phyloP scores from a whole-genome alignment of 2,329 filamentous ascomycete species.

The Akanthomyces uredinophilus region DNA sequence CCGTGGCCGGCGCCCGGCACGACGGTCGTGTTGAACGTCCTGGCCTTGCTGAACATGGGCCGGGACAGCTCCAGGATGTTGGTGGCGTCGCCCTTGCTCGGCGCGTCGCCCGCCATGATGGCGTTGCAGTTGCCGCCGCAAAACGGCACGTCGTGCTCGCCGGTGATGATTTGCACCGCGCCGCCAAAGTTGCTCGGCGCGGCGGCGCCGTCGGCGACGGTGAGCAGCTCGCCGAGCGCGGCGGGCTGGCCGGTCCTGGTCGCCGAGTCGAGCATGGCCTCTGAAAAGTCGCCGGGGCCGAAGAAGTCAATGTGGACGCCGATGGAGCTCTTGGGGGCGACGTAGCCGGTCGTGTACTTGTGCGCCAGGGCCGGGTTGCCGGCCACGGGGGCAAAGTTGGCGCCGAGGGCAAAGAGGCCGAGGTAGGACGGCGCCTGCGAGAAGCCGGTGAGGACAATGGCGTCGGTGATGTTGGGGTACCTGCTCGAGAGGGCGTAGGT shows the following conservation, averaged over 20 bases:
- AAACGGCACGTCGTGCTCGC: slow-evolving; percentile 45
- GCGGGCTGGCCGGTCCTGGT: slow-evolving; percentile 49
- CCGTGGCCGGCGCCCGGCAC: slow-evolving; percentile 48
- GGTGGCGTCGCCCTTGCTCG: slow-evolving; percentile 31
- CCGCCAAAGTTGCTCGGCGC: slow-evolving; percentile 40
- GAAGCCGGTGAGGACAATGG: slow-evolving; percentile 57
- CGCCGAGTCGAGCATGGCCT: slow-evolving; percentile 42
- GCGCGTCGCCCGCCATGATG: slow-evolving; percentile 34
- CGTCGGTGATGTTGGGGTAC: slow-evolving; percentile 50
- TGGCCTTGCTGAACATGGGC: slow-evolving; percentile 39
- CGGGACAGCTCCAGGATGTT: slow-evolving; percentile 39
- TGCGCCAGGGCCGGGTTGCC: slow-evolving; percentile 23
- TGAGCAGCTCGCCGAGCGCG: slow-evolving; percentile 54
- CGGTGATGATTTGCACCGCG: slow-evolving; percentile 55
- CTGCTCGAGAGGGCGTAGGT: slow-evolving; percentile 49
- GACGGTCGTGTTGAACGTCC: slow-evolving; percentile 47
- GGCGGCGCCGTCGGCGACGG: slow-evolving; percentile 37
- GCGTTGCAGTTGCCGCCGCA: slow-evolving; percentile 57
- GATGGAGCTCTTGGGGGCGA: slow-evolving; percentile 41
- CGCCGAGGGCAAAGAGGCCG: slow-evolving; percentile 37
- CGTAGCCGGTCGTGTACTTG: slow-evolving; percentile 45
- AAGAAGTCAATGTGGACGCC: slow-evolving; percentile 50
- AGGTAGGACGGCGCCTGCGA: slow-evolving; percentile 43
- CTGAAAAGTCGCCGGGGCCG: slow-evolving; percentile 50
- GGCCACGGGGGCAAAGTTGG: slow-evolving; percentile 42